Evolutionary conservation across 2,329 filamentous ascomycete genomes (phyloP).

Genomic region (Penicillium sp.): DNA sequence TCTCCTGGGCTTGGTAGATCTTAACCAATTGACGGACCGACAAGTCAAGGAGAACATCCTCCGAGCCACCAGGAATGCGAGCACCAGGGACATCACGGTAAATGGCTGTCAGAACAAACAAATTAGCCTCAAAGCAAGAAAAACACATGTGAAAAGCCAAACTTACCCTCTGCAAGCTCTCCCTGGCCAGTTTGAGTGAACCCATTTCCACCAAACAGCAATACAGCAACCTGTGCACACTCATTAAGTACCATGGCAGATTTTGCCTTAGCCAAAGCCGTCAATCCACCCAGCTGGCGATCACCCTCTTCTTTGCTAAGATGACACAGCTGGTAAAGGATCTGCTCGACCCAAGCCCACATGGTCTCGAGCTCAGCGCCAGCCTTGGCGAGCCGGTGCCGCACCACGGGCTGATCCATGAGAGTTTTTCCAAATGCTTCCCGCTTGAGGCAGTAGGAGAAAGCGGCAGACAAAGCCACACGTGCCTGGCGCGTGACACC

Average conservation of each 20-base stretch:
- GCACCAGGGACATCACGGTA: constrained; percentile 64
- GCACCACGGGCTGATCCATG: constrained; percentile 72
- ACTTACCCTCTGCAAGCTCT: constrained; percentile 67
- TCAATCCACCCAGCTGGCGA: constrained; percentile 66
- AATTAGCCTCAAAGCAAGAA: constrained; percentile 18
- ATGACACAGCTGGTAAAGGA: constrained; percentile 66
- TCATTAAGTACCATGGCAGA: constrained; percentile 70
- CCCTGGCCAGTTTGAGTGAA: constrained; percentile 70
- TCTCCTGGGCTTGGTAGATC: constrained; percentile 52
- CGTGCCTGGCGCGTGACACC: constrained; percentile 62
- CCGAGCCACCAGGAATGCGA: constrained; percentile 66
- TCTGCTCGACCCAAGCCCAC: constrained; percentile 72
- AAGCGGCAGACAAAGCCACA: constrained; percentile 60
- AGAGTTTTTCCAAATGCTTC: constrained; percentile 69
- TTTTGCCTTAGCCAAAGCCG: constrained; percentile 71
- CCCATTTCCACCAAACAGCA: constrained; percentile 74
- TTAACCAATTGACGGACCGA: constrained; percentile 70
- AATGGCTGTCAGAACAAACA: constrained; percentile 50
- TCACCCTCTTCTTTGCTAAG: constrained; percentile 52
- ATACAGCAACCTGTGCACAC: constrained; percentile 66
- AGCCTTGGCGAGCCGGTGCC: constrained; percentile 70
- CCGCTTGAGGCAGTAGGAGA: constrained; percentile 64
- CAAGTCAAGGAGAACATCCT: constrained; percentile 72
- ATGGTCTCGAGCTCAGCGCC: constrained; percentile 68
- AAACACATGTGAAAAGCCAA: constrained; percentile 1